A percentile compares a stretch with the other conserved stretches of the same genome.
phyloP scores from a whole-genome alignment of 2,329 filamentous ascomycete genomes.

The Domatiomyces globalis region DNA sequence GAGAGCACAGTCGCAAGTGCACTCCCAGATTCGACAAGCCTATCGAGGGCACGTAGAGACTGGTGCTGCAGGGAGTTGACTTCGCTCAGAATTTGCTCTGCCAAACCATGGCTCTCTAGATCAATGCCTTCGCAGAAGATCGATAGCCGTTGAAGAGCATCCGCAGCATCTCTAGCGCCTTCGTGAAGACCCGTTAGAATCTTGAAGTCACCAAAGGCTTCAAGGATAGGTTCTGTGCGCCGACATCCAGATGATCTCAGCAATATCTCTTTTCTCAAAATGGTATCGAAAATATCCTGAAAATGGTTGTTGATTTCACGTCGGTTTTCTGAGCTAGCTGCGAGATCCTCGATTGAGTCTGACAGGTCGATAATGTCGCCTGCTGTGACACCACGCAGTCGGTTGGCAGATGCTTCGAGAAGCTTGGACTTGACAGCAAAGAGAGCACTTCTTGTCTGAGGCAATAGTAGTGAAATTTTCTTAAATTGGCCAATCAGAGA shows the following conservation, averaged over 20 bases:
- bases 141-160: not conserved
- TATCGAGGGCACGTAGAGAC: not conserved
- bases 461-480: constrained; percentile 17
- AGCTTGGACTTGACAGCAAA: constrained; percentile 16
- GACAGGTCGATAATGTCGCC: not conserved
- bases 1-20: not conserved
- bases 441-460: constrained; percentile 25
- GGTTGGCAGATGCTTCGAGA: constrained; percentile 25
- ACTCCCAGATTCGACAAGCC: not conserved
- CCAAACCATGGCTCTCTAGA: not conserved
- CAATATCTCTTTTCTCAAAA: not conserved
- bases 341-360: constrained; percentile 1
- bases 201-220: not conserved
- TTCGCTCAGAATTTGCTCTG: not conserved
- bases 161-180: not conserved
- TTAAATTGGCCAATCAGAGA: constrained; percentile 34
- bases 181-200: not conserved
- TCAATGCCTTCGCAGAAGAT: not conserved
- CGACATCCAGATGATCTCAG: not conserved
- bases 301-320: not conserved
- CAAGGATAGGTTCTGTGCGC: not conserved
- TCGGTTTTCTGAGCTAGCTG: not conserved
- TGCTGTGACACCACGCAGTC: constrained; percentile 22
- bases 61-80: not conserved
- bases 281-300: constrained; percentile 1